Evolutionary conservation across 1,139 yeast genomes (phyloP).

Genomic region (Scheffersomyces illinoinensis): DNA sequence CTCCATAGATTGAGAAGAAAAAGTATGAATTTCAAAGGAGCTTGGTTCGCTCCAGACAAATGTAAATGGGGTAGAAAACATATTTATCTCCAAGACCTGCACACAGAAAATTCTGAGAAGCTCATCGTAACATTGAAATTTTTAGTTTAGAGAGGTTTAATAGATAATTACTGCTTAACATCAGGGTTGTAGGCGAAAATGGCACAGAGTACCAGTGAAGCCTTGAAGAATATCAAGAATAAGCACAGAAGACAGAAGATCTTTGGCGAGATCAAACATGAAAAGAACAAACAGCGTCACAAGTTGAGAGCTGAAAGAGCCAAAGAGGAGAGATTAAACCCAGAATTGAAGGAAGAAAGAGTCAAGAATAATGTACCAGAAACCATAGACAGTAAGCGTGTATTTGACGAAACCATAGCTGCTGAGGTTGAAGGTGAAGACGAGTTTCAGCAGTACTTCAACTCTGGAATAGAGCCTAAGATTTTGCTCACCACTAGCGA

Average conservation of each 20-base stretch:
- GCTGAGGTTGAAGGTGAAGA: slow-evolving; percentile 80
- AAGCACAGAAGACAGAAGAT: slow-evolving; percentile 80
- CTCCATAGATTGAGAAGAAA: not conserved
- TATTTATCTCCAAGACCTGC: not conserved
- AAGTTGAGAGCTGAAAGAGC: slow-evolving; percentile 75
- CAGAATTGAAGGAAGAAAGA: slow-evolving; percentile 78
- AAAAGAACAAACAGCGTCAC: slow-evolving; percentile 75
- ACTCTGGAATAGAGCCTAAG: slow-evolving; percentile 64
- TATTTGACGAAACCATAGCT: slow-evolving; percentile 83
- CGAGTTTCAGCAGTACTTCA: slow-evolving; percentile 69
- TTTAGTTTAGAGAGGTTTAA: not conserved
- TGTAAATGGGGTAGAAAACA: not conserved
- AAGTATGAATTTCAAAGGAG: no score
- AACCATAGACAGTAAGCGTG: slow-evolving; percentile 87
- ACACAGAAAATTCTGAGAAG: not conserved
- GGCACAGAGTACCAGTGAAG: slow-evolving; percentile 27
- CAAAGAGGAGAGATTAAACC: slow-evolving; percentile 79
- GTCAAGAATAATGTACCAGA: slow-evolving; percentile 78
- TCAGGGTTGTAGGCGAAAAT: slow-evolving; percentile 2
- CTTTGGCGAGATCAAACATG: slow-evolving; percentile 72
- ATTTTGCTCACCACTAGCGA: slow-evolving; percentile 87
- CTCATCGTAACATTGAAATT: not conserved
- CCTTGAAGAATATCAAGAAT: slow-evolving; percentile 58
- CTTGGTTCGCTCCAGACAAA: no score
- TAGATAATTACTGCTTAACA: not conserved